These are phyloP conservation scores for Dichotomopilus funicola DNA, from an alignment of 2,329 filamentous ascomycete genomes.

Conservation along the genomic window DNA sequence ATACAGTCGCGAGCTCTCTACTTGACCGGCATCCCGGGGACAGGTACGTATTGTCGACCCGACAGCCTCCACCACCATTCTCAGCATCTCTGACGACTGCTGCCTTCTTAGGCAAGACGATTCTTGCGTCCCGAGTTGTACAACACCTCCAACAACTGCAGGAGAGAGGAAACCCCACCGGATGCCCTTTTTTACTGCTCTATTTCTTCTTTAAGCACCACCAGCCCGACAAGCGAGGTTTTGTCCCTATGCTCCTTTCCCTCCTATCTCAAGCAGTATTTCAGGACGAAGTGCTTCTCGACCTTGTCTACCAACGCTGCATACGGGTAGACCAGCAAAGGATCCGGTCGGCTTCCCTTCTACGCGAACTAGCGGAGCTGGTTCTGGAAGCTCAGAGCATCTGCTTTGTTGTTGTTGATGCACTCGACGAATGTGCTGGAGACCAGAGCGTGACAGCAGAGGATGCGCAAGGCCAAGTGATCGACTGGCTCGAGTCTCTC, in stretches of 20 bases:
- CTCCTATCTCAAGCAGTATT: not conserved
- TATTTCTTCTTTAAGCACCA: conserved; percentile 3
- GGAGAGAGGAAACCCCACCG: not conserved
- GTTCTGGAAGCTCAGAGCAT: not conserved
- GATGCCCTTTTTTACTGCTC: not conserved
- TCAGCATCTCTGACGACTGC: not conserved
- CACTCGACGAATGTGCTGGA: not conserved
- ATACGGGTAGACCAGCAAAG: not conserved
- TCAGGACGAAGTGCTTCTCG: conserved; percentile 1
- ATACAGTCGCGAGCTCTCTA: not conserved
- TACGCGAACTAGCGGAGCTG: not conserved
- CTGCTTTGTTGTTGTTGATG: conserved; percentile 1
- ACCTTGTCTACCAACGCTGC: not conserved
- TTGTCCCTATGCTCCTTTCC: not conserved
- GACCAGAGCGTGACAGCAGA: not conserved
- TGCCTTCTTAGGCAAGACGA: not conserved
- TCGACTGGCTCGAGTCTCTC: conserved; percentile 3
- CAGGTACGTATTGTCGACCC: not conserved
- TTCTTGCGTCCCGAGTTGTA: not conserved
- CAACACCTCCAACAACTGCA: not conserved
- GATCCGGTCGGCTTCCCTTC: not conserved
- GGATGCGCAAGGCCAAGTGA: not conserved
- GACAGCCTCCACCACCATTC: not conserved
- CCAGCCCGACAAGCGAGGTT: not conserved
- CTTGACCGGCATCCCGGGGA: not conserved